phyloP scores from a whole-genome alignment of 257 asterid species.

The Rubia yunnanensis region DNA sequence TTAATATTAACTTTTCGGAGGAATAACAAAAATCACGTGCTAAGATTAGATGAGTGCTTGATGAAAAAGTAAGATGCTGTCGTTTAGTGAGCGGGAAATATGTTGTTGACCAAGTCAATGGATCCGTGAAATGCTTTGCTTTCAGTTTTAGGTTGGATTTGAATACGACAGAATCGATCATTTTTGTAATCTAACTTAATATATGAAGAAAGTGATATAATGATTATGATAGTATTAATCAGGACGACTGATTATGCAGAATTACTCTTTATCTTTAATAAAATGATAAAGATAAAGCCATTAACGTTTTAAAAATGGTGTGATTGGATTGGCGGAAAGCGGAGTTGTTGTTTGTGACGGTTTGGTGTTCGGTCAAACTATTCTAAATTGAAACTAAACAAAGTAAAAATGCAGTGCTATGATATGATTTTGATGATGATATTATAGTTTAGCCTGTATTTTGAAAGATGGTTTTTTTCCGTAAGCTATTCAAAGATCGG shows the following conservation, averaged over 20 bases:
- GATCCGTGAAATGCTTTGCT: not conserved
- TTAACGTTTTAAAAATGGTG: no score
- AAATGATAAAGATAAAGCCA: not conserved
- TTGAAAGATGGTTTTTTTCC: no score
- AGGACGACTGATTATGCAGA: not conserved
- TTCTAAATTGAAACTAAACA: no score
- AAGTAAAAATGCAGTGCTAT: no score
- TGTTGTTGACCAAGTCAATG: not conserved
- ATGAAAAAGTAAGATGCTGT: constrained; percentile 8
- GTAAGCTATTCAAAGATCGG: no score
- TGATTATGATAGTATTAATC: not conserved
- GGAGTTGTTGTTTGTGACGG: not conserved
- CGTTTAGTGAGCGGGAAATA: not conserved
- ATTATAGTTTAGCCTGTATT: no score
- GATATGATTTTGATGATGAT: no score
- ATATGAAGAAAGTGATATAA: not conserved
- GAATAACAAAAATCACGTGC: not conserved
- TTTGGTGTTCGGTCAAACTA: no score
- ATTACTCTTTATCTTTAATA: not conserved
- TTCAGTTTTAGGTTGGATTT: not conserved
- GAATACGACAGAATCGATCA: not conserved
- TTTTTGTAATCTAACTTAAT: not conserved
- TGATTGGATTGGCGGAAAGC: not conserved
- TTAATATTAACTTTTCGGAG: no score
- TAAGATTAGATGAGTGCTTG: not conserved